phyloP scores from a whole-genome alignment of 306 rosid genomes.

The Cucumis hystrix region DNA sequence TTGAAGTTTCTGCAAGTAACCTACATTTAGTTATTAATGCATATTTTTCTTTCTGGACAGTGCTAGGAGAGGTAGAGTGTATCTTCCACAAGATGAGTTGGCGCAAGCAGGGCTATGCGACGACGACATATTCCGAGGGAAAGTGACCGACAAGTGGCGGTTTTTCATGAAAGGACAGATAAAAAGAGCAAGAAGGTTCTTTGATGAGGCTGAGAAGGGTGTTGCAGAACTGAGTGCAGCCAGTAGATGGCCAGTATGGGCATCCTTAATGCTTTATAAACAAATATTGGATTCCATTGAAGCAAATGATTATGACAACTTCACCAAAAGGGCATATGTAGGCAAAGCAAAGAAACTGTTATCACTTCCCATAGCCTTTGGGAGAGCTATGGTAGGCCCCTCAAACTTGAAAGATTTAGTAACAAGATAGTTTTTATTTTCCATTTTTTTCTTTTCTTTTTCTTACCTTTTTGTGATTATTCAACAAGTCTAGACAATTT shows the following conservation, averaged over 20 bases:
- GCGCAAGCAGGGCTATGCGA: conserved; percentile 76
- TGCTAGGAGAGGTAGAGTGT: conserved; percentile 91
- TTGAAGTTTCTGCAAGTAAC: not conserved
- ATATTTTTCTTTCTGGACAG: conserved; percentile 14
- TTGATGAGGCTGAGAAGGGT: conserved; percentile 89
- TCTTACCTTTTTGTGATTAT: not conserved
- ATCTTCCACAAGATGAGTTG: conserved; percentile 89
- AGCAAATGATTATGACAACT: conserved; percentile 87
- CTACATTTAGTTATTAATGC: not conserved
- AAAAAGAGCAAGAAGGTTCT: conserved; percentile 77
- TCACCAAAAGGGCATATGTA: conserved; percentile 78
- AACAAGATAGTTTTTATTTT: not conserved
- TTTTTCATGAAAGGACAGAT: conserved; percentile 85
- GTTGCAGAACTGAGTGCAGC: conserved; percentile 63
- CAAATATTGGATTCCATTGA: conserved; percentile 87
- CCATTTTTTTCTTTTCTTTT: no score
- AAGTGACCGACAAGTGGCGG: conserved; percentile 77
- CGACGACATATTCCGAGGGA: conserved; percentile 54
- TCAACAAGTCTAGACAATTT: not conserved
- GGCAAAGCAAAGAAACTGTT: conserved; percentile 59
- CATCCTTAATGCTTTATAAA: conserved; percentile 62
- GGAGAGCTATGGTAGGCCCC: conserved; percentile 42
- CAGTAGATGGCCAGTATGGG: conserved; percentile 94
- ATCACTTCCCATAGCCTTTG: conserved; percentile 67
- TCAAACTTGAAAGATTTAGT: conserved; percentile 31